phyloP scores from a whole-genome alignment of 257 asterid species.

The Rubia yunnanensis region DNA sequence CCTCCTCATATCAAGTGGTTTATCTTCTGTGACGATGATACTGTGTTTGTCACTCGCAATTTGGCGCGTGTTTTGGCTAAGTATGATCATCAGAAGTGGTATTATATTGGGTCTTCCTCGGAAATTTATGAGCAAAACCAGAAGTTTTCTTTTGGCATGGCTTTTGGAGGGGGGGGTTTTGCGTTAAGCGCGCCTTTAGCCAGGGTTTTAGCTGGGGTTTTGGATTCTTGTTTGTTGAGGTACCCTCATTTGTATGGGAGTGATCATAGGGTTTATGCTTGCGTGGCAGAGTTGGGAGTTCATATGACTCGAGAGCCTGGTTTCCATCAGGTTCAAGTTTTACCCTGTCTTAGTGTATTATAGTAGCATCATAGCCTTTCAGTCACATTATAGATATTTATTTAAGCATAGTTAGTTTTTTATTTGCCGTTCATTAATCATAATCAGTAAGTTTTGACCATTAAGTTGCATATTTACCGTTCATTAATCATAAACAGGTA shows the following conservation, averaged over 20 bases:
- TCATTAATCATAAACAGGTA: neutral
- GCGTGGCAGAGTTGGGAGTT: slow-evolving; percentile 77
- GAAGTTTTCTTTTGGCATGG: slow-evolving; percentile 60
- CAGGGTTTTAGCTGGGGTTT: slow-evolving; percentile 47
- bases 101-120: slow-evolving; percentile 48
- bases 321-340: slow-evolving; percentile 60
- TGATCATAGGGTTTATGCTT: slow-evolving; percentile 70
- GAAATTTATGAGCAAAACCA: slow-evolving; percentile 75
- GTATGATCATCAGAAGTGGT: slow-evolving; percentile 52
- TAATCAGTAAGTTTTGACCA: neutral
- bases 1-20: slow-evolving; percentile 49
- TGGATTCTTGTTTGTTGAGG: slow-evolving; percentile 62
- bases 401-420: neutral
- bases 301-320: slow-evolving; percentile 58
- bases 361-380: neutral
- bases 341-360: neutral
- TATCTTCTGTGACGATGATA: slow-evolving; percentile 74
- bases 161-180: slow-evolving; percentile 81
- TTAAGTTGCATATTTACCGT: neutral
- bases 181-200: slow-evolving; percentile 71
- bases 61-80: slow-evolving; percentile 49
- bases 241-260: slow-evolving; percentile 69
- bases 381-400: neutral
- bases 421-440: neutral
- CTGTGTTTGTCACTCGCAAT: slow-evolving; percentile 51